Evolutionary conservation across 1,284 basidiomycete species (phyloP), one percentile per base, ranked within the genome.

Genomic region (Inonotus hispidus): DNA sequence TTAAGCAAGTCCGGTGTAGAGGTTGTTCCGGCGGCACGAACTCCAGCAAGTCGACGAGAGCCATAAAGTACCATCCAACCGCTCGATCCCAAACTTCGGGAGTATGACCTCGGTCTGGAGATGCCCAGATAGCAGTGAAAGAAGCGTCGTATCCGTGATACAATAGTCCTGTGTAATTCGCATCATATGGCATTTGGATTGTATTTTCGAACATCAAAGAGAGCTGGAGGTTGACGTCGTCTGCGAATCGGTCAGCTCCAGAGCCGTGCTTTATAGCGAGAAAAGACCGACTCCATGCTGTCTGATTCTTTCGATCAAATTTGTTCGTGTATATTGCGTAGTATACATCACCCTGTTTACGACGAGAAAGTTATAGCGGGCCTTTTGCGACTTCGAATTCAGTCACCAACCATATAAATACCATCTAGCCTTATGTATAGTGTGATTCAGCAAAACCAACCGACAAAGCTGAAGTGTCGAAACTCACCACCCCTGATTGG

Each of bases 141-240:
- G 77, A 76, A 61, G 69, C 74, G 66, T 79, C 77, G 66, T 81
- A 81, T 14, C 79, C 80, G 65, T 81, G 80, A 64, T 80, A 79
- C 52, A 82, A 68, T 3, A 81, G 71, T 19, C 75, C 76, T 0
- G 72, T 72, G 2, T 70, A 64, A 46, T 72, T 71, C 27, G 39
- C 55, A 19, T 46, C 55, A 21, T 25, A 29, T n/a, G 55, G 43
- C 4, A 21, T 29, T 62, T 79, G 77, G 6, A 74, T 56, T 5
- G 77, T 77, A 67, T 80, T 77, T 56, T 75, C 61, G 64, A 71
- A 79, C 73, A 79, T 77, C 37, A 80, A 71, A 7, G 69, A 63
- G 68, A 77, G 78, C 69, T 82, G 79, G 0, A 66, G 58, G 3
- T 70, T 71, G 58, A 82, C 75, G 64, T 80, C 79, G 56, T 56